A percentile compares a stretch with the other conserved stretches of the same genome.
phyloP scores from a whole-genome alignment of 169 alveolate species.

The Babesia bovis region DNA sequence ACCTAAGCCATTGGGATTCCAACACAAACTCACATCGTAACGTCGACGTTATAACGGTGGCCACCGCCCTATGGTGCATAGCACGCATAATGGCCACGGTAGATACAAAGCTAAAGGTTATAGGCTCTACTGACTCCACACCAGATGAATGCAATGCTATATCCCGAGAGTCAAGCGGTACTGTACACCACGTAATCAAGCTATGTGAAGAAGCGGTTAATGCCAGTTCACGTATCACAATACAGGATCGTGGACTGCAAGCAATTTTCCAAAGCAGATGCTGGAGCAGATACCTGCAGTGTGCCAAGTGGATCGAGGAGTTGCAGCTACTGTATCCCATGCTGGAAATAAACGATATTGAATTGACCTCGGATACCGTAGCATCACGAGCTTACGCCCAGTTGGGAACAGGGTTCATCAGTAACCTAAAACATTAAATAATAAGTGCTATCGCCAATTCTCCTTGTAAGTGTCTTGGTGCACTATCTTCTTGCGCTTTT shows the following conservation, averaged over 20 bases:
- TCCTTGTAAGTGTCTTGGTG: slow-evolving; percentile 39
- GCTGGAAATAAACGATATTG: slow-evolving; percentile 5
- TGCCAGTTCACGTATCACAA: neutral
- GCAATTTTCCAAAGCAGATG: slow-evolving; percentile 1
- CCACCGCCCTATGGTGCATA: slow-evolving; percentile 17
- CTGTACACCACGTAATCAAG: neutral
- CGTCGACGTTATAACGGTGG: neutral
- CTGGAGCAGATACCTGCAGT: slow-evolving; percentile 26
- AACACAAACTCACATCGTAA: slow-evolving; percentile 3
- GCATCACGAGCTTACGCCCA: slow-evolving; percentile 25
- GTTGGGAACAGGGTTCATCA: slow-evolving; percentile 16
- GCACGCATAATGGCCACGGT: neutral
- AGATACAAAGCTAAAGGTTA: neutral
- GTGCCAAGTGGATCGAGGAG: slow-evolving; percentile 37
- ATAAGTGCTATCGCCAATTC: slow-evolving; percentile 6
- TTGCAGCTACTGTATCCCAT: slow-evolving; percentile 3
- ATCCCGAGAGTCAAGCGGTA: neutral
- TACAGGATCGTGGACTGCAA: neutral
- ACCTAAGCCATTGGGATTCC: neutral
- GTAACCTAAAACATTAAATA: neutral
- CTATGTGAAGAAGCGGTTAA: slow-evolving; percentile 23
- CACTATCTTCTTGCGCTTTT: slow-evolving; percentile 41
- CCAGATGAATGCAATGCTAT: neutral
- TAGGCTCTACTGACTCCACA: slow-evolving; percentile 4
- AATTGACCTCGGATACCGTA: slow-evolving; percentile 18